Percentiles rank a stretch among this genome's conserved stretches.
phyloP scores from a whole-genome alignment of 2,329 filamentous ascomycete species.

The Podosphaera aphanis region DNA sequence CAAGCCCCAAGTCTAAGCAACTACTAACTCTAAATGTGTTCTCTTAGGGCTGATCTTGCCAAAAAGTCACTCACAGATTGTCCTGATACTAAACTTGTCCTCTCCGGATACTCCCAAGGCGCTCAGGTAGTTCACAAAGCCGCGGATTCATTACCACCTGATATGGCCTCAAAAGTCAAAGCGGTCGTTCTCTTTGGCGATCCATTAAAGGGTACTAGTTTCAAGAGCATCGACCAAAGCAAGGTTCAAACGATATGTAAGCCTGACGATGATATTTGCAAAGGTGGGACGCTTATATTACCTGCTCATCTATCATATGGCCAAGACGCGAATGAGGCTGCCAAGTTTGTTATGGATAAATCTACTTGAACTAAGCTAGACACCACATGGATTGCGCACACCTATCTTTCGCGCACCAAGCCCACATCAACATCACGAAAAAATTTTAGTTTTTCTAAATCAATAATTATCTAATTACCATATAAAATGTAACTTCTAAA shows the following conservation, averaged over 20 bases:
- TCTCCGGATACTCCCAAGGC: conserved; percentile 13
- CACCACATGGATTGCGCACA: too few species aligned
- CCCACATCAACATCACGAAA: too few species aligned
- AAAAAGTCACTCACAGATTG: conserved; percentile 6
- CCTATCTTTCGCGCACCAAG: too few species aligned
- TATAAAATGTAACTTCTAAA: too few species aligned
- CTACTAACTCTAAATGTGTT: conserved; percentile 3
- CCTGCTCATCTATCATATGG: too few species aligned
- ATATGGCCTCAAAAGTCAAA: conserved; percentile 7
- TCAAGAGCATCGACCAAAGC: conserved; percentile 6
- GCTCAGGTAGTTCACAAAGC: conserved; percentile 12
- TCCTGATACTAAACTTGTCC: conserved; percentile 7
- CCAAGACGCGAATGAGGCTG: too few species aligned
- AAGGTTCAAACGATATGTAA: conserved; percentile 11
- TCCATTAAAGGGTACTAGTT: conserved; percentile 10
- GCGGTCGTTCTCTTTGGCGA: conserved; percentile 11
- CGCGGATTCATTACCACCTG: conserved; percentile 3
- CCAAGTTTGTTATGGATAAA: too few species aligned
- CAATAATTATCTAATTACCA: too few species aligned
- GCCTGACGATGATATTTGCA: conserved; percentile 10
- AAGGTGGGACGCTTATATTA: too few species aligned
- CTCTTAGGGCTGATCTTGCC: conserved; percentile 4
- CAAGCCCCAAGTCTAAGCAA: not conserved
- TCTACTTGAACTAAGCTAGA: too few species aligned
- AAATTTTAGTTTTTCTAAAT: too few species aligned